Evolutionary conservation across 2,329 filamentous ascomycete species (phyloP), one percentile per base, ranked within the genome.

Genomic region (Fusarium siculi): DNA sequence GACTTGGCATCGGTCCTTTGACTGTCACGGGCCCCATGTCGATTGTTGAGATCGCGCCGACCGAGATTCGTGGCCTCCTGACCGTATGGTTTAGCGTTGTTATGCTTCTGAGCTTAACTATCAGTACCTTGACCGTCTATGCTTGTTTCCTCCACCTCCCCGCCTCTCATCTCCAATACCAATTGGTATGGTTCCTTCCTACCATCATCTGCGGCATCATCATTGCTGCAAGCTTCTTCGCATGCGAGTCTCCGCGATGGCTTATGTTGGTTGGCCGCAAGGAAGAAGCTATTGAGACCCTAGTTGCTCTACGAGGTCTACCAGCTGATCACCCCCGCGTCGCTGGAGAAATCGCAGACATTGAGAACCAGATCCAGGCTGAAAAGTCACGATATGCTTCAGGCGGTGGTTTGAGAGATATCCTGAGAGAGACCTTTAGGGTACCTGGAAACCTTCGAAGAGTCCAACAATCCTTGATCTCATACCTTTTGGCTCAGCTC

Each of bases 401-500:
- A 39, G 47, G 66, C 19, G 40, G 56, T 76, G 11, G 49, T 30
- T 44, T 46, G 56, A 65, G 11, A 39, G 74, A 76, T 18, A 65
- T 81, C 6, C 50, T 81, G 7, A 79, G 78, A n/a, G 83, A 85
- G 59, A 81, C 80, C 0, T 84, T 85, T 23, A 63, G 78, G 4
- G 79, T 81, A 0, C 68, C 79, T 0, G 73, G 81, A 19, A 85
- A 85, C 57, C 78, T 84, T 7, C 81, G 82, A 23, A 81, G 84
- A 7, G 76, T 83, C 19, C 81, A 83, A 62, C 82, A 84, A 39
- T 73, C 77, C 14, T 73, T 84, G 9, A 66, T 84, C 25, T 80
- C 80, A 0, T 85, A 83, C 28, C 77, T 79, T 0, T 77, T 86
- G 16, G 77, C 84, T 1, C 83, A 87, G 71, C 80, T 86, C 50